These are phyloP conservation scores for Cladosporium sp. DNA, from an alignment of 2,329 filamentous ascomycete species.

Conservation along the genomic window DNA sequence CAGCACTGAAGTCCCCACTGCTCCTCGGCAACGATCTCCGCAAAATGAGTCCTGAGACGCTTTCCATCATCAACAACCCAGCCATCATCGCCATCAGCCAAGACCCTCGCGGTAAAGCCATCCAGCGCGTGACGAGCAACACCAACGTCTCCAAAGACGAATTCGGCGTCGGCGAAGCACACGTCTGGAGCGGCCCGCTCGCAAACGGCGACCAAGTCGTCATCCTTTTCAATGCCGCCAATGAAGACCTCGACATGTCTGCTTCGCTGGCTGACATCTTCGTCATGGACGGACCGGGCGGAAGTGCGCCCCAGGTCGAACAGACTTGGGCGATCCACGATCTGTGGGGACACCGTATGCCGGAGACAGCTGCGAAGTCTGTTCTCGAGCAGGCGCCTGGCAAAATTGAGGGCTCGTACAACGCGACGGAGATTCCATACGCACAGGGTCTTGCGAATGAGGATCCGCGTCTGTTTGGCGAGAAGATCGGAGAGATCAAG, in stretches of 20 bases:
- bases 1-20: constrained; percentile 49
- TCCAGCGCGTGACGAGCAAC: constrained; percentile 48
- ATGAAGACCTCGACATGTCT: constrained; percentile 47
- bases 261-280: constrained; percentile 56
- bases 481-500: constrained; percentile 1
- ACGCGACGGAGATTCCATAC: constrained; percentile 8
- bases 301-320: constrained; percentile 39
- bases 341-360: constrained; percentile 59
- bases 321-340: constrained; percentile 56
- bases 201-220: constrained; percentile 50
- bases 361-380: constrained; percentile 42
- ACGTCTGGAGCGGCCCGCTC: constrained; percentile 53
- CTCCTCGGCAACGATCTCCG: constrained; percentile 50
- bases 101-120: constrained; percentile 45
- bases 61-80: constrained; percentile 50
- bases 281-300: constrained; percentile 45
- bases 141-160: constrained; percentile 34
- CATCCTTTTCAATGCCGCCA: constrained; percentile 53
- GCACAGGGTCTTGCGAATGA: constrained; percentile 8
- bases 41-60: constrained; percentile 42
- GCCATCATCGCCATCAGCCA: constrained; percentile 54
- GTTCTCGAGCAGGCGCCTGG: constrained; percentile 27
- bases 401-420: neutral
- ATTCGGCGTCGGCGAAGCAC: constrained; percentile 48
- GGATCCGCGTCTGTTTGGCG: constrained; percentile 14